phyloP scores from a whole-genome alignment of 2,329 filamentous ascomycete genomes.

The Claviceps pazoutovae region DNA sequence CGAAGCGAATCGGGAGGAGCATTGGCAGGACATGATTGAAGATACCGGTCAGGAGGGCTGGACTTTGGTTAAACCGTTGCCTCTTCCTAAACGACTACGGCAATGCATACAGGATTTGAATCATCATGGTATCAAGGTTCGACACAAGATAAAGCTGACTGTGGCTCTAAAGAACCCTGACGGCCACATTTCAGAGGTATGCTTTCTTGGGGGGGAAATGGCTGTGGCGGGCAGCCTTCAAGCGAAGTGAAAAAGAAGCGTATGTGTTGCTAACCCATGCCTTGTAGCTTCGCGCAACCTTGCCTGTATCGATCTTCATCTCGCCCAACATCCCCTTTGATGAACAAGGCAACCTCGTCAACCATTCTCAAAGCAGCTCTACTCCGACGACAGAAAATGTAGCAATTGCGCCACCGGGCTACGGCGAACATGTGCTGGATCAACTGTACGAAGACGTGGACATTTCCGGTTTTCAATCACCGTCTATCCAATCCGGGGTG shows the following conservation, averaged over 20 bases:
- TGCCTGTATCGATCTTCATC: constrained; percentile 88
- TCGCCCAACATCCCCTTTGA: constrained; percentile 85
- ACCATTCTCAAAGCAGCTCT: constrained; percentile 38
- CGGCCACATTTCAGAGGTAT: constrained; percentile 79
- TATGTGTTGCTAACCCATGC: not conserved
- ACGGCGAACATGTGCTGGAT: constrained; percentile 81
- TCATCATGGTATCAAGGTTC: constrained; percentile 75
- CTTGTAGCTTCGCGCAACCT: constrained; percentile 62
- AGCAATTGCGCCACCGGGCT: constrained; percentile 74
- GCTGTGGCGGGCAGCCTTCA: no score
- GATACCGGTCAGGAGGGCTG: constrained; percentile 55
- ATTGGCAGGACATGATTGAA: constrained; percentile 56
- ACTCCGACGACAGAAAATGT: constrained; percentile 37
- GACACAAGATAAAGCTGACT: constrained; percentile 84
- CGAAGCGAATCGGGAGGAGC: constrained; percentile 39
- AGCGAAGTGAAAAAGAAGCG: not conserved
- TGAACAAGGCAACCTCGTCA: constrained; percentile 68
- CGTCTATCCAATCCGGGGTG: constrained; percentile 55
- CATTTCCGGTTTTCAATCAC: constrained; percentile 65
- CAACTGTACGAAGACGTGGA: constrained; percentile 83
- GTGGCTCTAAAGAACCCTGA: constrained; percentile 90
- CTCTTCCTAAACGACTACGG: constrained; percentile 68
- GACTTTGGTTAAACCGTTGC: constrained; percentile 44
- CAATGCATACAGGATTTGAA: constrained; percentile 84
- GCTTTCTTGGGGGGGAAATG: constrained; percentile 9